Evolutionary conservation across 1,139 yeast genomes (phyloP), one percentile per base, ranked within the genome.

Genomic region (Sugiyamaella neomexicana): DNA sequence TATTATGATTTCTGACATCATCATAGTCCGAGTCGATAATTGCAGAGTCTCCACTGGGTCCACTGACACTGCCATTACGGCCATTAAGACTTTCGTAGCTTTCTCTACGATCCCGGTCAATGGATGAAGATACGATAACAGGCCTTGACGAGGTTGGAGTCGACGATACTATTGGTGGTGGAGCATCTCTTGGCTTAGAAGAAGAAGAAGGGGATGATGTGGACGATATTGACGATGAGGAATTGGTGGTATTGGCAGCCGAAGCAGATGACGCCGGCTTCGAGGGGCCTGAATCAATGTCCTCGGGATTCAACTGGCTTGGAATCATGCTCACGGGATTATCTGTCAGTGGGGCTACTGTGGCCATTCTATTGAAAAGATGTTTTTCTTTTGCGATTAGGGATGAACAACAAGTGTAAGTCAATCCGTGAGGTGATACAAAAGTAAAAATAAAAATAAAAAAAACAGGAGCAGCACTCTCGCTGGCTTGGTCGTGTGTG

Each of bases 71-170:
- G 45, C 23, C 17, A 29, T 46, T 31, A 15, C 42, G 34, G 42
- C 42, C 16, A 34, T 27, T 37, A 25, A 13, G 36, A 25, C 42
- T 46, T 12, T 23, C 32, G 29, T 27, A 27, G 20, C 43, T 37
- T 12, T 37, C 44, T 46, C 38, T 37, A n/a, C 43, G 31, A 38
- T 29, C 46, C 2, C 50, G 50, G 15, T 49, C 52, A 20, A 49
- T 29, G 2, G 52, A 49, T 8, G 52, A 49, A 5, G 52, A 49
- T 6, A 49, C 52, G 6, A 49, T 49, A 2, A 49, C 40, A 17
- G 52, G 52, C 23, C 36, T 34, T 1, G 50, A 25, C 10, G 44
- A 12, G 15, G 36, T 47, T 1, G 51, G 40, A 6, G 51, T 38
- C 2, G 51, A 39, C 7, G 45, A 39, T 13, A 38, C 45, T 12